phyloP scores from a whole-genome alignment of 805 yeast genomes.

The Suhomyces kilbournensis region DNA sequence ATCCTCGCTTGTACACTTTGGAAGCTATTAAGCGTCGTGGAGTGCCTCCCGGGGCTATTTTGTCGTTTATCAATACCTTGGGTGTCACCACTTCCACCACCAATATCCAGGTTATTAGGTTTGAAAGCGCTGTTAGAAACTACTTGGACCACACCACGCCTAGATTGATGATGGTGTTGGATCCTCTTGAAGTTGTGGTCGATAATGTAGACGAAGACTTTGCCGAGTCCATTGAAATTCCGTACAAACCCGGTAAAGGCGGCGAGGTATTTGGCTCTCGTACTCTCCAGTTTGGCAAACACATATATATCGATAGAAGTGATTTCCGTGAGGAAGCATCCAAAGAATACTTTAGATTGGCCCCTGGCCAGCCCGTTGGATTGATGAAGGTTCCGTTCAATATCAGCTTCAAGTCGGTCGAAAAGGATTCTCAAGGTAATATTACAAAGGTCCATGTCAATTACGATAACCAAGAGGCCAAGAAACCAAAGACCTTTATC shows the following conservation, averaged over 20 bases:
- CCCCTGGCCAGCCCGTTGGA: conserved; percentile 94
- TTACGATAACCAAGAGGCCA: conserved; percentile 59
- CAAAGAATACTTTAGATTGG: conserved; percentile 84
- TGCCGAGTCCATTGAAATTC: conserved; percentile 68
- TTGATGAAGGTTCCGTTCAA: conserved; percentile 86
- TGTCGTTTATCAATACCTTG: conserved; percentile 86
- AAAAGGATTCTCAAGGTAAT: conserved; percentile 60
- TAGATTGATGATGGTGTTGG: conserved; percentile 86
- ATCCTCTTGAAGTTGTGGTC: conserved; percentile 79
- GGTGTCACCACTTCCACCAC: conserved; percentile 96
- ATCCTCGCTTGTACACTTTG: conserved; percentile 91
- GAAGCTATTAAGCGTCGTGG: conserved; percentile 97
- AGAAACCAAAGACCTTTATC: conserved; percentile 91
- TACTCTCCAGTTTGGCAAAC: conserved; percentile 71
- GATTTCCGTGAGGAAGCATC: conserved; percentile 68
- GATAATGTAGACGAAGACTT: conserved; percentile 78
- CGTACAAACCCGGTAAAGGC: conserved; percentile 80
- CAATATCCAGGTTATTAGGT: conserved; percentile 84
- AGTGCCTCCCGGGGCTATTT: conserved; percentile 96
- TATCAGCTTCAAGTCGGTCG: conserved; percentile 66
- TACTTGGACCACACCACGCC: conserved; percentile 91
- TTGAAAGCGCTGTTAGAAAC: conserved; percentile 84
- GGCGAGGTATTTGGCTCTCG: conserved; percentile 59
- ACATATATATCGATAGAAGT: conserved; percentile 78
- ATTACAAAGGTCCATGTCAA: conserved; percentile 71